phyloP scores from a whole-genome alignment of 768 basidiomycete genomes.

The Mycena haematopus region DNA sequence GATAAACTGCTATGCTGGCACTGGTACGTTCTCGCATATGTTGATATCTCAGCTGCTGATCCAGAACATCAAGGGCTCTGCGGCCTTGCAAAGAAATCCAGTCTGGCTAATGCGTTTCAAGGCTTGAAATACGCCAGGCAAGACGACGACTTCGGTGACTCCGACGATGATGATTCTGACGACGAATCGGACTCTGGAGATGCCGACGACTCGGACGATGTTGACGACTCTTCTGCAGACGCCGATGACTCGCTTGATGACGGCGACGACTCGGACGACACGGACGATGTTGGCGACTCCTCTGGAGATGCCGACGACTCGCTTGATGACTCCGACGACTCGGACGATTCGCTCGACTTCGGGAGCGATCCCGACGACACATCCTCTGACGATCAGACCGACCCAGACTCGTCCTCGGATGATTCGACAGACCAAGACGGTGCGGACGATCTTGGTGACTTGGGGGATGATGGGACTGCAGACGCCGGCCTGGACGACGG shows the following conservation, averaged over 20 bases:
- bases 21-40: conserved; percentile 2
- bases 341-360: not conserved
- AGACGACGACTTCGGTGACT: conserved; percentile 11
- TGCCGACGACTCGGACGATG: not conserved
- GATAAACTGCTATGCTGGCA: conserved; percentile 11
- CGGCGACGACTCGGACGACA: not conserved
- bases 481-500: not conserved
- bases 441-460: not conserved
- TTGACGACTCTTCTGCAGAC: no score
- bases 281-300: no score
- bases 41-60: not conserved
- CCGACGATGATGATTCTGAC: not conserved
- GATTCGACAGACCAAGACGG: not conserved
- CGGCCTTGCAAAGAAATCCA: conserved; percentile 4
- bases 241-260: not conserved
- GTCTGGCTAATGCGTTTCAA: not conserved
- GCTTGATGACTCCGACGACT: not conserved
- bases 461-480: no score
- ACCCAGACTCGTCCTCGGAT: not conserved
- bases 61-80: conserved; percentile 7
- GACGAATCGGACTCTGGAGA: not conserved
- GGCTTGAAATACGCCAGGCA: conserved; percentile 18
- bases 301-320: not conserved
- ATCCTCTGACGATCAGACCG: not conserved
- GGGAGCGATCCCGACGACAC: not conserved